Base-by-base conservation (phyloP, 495 filamentous ascomycete species). In the Aspergillus coremiiformis region DNA sequence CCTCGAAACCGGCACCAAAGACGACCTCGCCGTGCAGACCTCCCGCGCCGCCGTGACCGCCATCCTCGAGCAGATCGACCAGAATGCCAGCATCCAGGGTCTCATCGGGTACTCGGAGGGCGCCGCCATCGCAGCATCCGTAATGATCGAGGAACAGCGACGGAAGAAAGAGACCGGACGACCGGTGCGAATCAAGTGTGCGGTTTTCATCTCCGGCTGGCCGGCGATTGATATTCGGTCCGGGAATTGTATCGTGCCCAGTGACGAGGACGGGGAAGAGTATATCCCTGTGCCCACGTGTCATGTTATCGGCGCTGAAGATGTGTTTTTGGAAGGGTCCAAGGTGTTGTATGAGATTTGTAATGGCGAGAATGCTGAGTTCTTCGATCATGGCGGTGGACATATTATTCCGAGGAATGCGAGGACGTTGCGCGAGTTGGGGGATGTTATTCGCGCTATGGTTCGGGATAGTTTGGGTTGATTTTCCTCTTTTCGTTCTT, bases 21-120 rank as follows among this genome's bases (percentile, higher is more conserved):
- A 57, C 50, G 12, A 41, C 55, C 7, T 46, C 44, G 24, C 45
- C 59, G 5, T n/a, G 21, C 8, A 8, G 29, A 2, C 54, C 58
- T 10, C 26, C 63, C 47, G 56, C 58, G 23, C 49, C 47, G 7
- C 37, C 63, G n/a, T 37, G 2, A 48, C 63, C n/a, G 44, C 45
- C 11, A 52, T 60, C 19, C 30, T 66, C 14, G 66, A 68, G 27
- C 17, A 41, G 37, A 52, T 26, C 5, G 70, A 81, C 15, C 67
- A 35, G 32, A 35, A 58, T 2, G 60, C 62, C 0, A 14, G 4
- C 5, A 65, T 66, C 12, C 58, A 60, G 8, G 66, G 64, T 5
- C 55, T 84, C 39, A 76, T 84, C 44, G 80, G 80, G 0, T 84
- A 81, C 49, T 84, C 81, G 0, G 81, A 84, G 52, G 83, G 83